phyloP scores from a whole-genome alignment of 2,329 filamentous ascomycete species.

The Volutella citrinella region DNA sequence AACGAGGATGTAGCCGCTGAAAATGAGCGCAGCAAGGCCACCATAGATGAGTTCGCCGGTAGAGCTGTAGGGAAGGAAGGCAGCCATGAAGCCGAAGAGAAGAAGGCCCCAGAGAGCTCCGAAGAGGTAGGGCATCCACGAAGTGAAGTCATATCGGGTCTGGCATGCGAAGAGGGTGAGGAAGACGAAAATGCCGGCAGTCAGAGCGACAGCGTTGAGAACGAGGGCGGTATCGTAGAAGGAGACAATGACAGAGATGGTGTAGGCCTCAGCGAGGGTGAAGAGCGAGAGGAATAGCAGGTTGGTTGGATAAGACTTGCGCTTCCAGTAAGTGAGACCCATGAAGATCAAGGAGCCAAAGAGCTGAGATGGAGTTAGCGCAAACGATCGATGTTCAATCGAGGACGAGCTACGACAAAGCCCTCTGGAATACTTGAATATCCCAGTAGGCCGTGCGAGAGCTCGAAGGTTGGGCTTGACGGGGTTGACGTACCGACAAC shows the following conservation, averaged over 20 bases:
- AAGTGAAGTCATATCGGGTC: conserved; percentile 96
- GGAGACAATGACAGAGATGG: conserved; percentile 86
- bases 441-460: too few relatives aligned
- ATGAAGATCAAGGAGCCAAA: conserved; percentile 82
- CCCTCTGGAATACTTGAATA: too few relatives aligned
- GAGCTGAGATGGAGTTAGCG: conserved; percentile 44
- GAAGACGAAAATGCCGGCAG: conserved; percentile 76
- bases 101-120: conserved; percentile 86
- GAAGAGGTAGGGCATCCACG: conserved; percentile 94
- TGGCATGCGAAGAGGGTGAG: conserved; percentile 91
- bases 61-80: conserved; percentile 82
- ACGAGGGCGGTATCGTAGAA: conserved; percentile 85
- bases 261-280: conserved; percentile 89
- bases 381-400: too few relatives aligned
- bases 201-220: conserved; percentile 85
- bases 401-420: too few relatives aligned
- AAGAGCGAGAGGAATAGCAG: conserved; percentile 88
- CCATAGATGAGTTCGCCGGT: conserved; percentile 85
- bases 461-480: too few relatives aligned
- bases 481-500: conserved; percentile 58
- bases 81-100: conserved; percentile 87
- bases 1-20: conserved; percentile 91
- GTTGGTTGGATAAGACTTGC: conserved; percentile 92
- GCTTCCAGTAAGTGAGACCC: conserved; percentile 90
- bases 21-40: conserved; percentile 77